phyloP scores from a whole-genome alignment of 1,284 basidiomycete species.

The Tylopilus sp. region DNA sequence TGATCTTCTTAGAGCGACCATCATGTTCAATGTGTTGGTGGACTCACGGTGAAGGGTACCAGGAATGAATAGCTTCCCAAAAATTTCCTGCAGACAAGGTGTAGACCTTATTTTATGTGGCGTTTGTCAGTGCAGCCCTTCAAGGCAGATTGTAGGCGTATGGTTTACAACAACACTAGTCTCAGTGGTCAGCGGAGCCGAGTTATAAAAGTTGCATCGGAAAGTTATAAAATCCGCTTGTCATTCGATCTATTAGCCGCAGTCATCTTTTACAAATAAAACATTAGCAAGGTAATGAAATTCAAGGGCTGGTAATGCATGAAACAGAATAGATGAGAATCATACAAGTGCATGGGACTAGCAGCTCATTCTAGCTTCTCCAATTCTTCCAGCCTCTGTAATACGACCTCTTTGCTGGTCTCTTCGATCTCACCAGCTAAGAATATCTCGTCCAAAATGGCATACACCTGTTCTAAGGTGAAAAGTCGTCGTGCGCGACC shows the following conservation, averaged over 20 bases:
- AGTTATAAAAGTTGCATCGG: neutral
- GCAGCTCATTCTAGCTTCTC: slow-evolving; percentile 80
- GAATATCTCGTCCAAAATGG: slow-evolving; percentile 97
- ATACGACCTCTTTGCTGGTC: slow-evolving; percentile 93
- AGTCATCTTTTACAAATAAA: slow-evolving; percentile 18
- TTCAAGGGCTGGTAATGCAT: slow-evolving; percentile 15
- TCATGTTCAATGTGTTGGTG: too few relatives aligned
- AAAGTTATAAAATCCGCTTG: slow-evolving; percentile 4
- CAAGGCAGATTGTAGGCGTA: too few relatives aligned
- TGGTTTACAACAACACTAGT: too few relatives aligned
- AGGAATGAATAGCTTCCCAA: too few relatives aligned
- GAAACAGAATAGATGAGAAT: slow-evolving; percentile 10
- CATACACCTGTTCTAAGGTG: slow-evolving; percentile 88
- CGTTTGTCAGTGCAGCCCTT: too few relatives aligned
- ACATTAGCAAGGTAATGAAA: slow-evolving; percentile 25
- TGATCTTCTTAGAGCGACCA: too few relatives aligned
- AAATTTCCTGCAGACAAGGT: too few relatives aligned
- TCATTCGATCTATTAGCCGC: slow-evolving; percentile 30
- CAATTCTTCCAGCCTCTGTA: slow-evolving; percentile 86
- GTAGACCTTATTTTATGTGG: too few relatives aligned
- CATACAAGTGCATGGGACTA: slow-evolving; percentile 19
- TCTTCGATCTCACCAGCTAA: slow-evolving; percentile 99
- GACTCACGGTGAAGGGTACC: too few relatives aligned
- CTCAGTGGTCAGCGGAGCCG: neutral
- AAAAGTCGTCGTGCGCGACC: slow-evolving; percentile 18